Evolutionary conservation across 345 rosid genomes (phyloP).

Genomic region (Sisymbrium altissimum): DNA sequence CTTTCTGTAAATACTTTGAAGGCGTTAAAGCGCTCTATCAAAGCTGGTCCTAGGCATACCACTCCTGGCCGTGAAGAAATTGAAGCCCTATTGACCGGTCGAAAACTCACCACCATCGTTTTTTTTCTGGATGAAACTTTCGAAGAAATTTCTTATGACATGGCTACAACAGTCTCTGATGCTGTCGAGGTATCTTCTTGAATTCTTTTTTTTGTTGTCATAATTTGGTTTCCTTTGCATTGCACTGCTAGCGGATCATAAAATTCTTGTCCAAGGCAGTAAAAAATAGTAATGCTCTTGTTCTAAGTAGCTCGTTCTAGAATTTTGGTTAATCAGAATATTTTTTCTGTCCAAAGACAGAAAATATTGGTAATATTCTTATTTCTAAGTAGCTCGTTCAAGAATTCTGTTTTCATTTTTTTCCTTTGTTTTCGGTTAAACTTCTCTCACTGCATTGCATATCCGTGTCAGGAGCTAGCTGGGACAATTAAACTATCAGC

Average conservation of each 20-base stretch:
- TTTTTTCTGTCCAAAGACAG: background rate
- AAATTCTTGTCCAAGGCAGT: background rate
- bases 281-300: background rate
- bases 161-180: conserved; percentile 94
- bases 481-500: conserved; percentile 88
- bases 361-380: background rate
- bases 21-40: conserved; percentile 86
- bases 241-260: background rate
- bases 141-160: conserved; percentile 94
- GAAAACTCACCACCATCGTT: conserved; percentile 91
- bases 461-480: conserved; percentile 74
- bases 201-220: background rate
- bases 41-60: conserved; percentile 89
- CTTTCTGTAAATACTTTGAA: conserved; percentile 81
- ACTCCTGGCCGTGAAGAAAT: conserved; percentile 95
- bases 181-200: conserved; percentile 88
- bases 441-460: conserved; percentile 19
- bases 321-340: background rate
- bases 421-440: background rate
- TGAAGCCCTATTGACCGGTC: conserved; percentile 80
- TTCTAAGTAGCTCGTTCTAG: conserved; percentile 2
- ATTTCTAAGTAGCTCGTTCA: conserved; percentile 1
- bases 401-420: background rate
- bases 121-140: conserved; percentile 97
- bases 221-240: background rate